Conservation (phyloP, 306 rosid species). For the Crotalaria pallida region DNA sequence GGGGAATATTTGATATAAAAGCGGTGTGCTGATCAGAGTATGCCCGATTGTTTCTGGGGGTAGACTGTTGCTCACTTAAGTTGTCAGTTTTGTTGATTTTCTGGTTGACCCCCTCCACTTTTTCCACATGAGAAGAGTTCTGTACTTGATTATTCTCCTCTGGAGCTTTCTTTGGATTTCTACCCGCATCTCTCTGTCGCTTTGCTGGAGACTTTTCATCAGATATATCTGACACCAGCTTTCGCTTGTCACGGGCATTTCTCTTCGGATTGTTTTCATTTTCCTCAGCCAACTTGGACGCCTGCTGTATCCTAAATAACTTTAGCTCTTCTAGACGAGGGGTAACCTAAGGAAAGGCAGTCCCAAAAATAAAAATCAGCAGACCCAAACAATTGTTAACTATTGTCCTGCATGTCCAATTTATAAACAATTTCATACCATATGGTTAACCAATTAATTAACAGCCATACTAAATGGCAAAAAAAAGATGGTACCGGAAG, state of each 20-base stretch:
- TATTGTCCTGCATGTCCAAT: neutral
- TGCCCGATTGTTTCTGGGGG: constrained; percentile 40
- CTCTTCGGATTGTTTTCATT: constrained; percentile 46
- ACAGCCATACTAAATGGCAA: neutral
- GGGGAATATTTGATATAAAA: constrained; percentile 66
- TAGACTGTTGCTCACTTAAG: constrained; percentile 37
- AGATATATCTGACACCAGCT: constrained; percentile 41
- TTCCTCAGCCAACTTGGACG: constrained; percentile 52
- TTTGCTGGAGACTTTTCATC: constrained; percentile 55
- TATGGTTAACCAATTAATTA: neutral
- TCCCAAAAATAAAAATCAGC: constrained; percentile 3
- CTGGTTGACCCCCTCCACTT: constrained; percentile 34
- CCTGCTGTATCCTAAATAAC: constrained; percentile 61
- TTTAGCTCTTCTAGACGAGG: constrained; percentile 75
- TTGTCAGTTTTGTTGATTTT: constrained; percentile 30
- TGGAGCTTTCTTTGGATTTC: constrained; percentile 36
- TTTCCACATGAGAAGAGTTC: constrained; percentile 28
- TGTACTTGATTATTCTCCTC: constrained; percentile 42
- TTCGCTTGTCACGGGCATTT: constrained; percentile 65
- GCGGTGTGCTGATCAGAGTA: constrained; percentile 84
- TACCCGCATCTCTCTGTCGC: constrained; percentile 49
- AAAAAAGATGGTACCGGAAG: neutral
- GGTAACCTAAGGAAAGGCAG: constrained; percentile 45
- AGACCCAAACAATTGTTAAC: neutral
- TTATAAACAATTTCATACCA: neutral